Percentiles rank a stretch among this genome's conserved stretches.
These are phyloP conservation scores for Botrytis sinoallii DNA, from an alignment of 2,329 filamentous ascomycete genomes.

Conservation along the genomic window DNA sequence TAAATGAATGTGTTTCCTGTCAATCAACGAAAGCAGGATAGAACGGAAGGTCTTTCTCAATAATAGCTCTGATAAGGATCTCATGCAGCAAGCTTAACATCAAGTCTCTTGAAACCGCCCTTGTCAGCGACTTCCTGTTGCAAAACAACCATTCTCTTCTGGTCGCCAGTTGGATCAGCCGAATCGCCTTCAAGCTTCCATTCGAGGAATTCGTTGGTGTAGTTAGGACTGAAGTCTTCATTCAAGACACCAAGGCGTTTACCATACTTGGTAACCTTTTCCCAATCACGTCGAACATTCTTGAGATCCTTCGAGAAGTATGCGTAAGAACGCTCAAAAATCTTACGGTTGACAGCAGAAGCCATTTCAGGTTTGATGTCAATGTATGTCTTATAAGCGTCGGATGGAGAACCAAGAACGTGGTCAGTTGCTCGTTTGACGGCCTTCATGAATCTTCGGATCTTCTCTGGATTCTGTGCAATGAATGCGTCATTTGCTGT, in stretches of 20 bases:
- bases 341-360: constrained; percentile 68
- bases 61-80: neutral
- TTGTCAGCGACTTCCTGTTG: constrained; percentile 63
- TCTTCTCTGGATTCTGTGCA: constrained; percentile 61
- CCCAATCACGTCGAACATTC: constrained; percentile 73
- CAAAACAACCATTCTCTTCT: constrained; percentile 69
- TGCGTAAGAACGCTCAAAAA: constrained; percentile 74
- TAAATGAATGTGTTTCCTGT: neutral
- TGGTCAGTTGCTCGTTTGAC: constrained; percentile 73
- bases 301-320: constrained; percentile 73
- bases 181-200: constrained; percentile 66
- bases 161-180: constrained; percentile 64
- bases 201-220: constrained; percentile 67
- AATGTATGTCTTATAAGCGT: constrained; percentile 66
- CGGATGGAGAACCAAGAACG: constrained; percentile 60
- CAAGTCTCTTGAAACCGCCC: constrained; percentile 61
- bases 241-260: constrained; percentile 68
- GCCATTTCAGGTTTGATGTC: constrained; percentile 71
- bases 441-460: constrained; percentile 65
- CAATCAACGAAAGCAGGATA: neutral
- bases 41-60: neutral
- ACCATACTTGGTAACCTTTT: constrained; percentile 73
- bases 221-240: constrained; percentile 65
- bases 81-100: constrained; percentile 25
- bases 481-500: constrained; percentile 64